Evolutionary conservation across 2,329 filamentous ascomycete species (phyloP).

Genomic region (Fusarium keratoplasticum): DNA sequence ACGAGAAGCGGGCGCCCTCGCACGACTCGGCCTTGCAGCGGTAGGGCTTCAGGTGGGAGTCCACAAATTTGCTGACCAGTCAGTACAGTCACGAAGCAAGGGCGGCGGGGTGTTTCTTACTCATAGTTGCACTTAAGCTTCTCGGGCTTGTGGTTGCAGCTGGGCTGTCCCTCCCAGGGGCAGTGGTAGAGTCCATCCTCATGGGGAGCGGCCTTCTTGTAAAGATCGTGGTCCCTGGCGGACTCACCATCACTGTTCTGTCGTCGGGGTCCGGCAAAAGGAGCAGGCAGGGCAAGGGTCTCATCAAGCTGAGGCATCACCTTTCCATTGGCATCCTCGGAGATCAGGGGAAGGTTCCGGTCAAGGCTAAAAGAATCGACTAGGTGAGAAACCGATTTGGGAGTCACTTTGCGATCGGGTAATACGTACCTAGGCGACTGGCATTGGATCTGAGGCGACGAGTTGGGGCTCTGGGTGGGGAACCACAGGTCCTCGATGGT

Average conservation of each 20-base stretch:
- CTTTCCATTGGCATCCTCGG: constrained; percentile 44
- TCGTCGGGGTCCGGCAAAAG: constrained; percentile 58
- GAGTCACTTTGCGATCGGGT: constrained; percentile 7
- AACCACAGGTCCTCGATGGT: constrained; percentile 63
- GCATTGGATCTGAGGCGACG: constrained; percentile 62
- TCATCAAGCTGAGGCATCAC: constrained; percentile 46
- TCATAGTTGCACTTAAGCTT: constrained; percentile 99
- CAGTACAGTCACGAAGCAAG: constrained; percentile 31
- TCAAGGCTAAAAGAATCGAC: constrained; percentile 44
- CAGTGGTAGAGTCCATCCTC: constrained; percentile 92
- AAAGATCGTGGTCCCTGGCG: constrained; percentile 75
- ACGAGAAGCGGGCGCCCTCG: constrained; percentile 90
- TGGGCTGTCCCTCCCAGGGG: constrained; percentile 78
- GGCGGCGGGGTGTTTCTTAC: constrained; percentile 66
- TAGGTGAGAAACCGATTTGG: constrained; percentile 39
- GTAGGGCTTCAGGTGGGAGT: constrained; percentile 97
- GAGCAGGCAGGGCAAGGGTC: constrained; percentile 45
- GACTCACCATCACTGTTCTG: constrained; percentile 66
- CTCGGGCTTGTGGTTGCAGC: constrained; percentile 90
- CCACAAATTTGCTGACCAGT: constrained; percentile 85
- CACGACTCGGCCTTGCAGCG: constrained; percentile 89
- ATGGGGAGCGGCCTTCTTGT: constrained; percentile 73
- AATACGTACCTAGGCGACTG: constrained; percentile 66
- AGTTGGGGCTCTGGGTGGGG: constrained; percentile 53
- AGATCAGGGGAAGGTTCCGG: constrained; percentile 46